Conservation (phyloP, 805 yeast genomes). For the Lipomyces yamadae region DNA sequence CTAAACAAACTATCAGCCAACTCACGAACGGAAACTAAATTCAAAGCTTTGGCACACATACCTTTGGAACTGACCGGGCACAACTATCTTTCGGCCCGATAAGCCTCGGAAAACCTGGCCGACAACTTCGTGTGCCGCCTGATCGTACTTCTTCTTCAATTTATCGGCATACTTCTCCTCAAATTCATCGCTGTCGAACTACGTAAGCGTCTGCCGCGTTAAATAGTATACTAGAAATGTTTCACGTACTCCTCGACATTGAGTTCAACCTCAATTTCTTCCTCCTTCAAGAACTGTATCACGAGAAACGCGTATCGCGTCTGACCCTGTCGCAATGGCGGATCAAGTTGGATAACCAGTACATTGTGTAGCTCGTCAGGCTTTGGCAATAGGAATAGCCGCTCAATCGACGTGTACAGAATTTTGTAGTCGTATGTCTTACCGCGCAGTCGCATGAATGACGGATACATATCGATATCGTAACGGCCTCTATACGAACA, state of each 20-base stretch:
- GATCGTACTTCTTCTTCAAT: conserved; percentile 74
- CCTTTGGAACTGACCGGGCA: conserved; percentile 71
- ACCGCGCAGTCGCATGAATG: conserved; percentile 88
- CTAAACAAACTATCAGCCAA: conserved; percentile 47
- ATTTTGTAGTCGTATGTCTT: conserved; percentile 97
- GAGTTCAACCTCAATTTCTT: conserved; percentile 86
- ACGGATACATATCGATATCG: conserved; percentile 90
- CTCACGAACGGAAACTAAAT: background rate
- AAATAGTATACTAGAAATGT: background rate
- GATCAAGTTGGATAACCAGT: conserved; percentile 88
- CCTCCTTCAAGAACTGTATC: conserved; percentile 86
- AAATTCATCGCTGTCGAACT: conserved; percentile 58
- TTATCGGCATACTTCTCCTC: conserved; percentile 74
- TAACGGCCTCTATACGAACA: conserved; percentile 80
- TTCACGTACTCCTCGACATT: conserved; percentile 65
- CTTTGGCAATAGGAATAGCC: conserved; percentile 89
- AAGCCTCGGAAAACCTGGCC: conserved; percentile 88
- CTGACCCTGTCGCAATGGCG: conserved; percentile 98
- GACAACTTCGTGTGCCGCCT: conserved; percentile 83
- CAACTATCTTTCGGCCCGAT: conserved; percentile 80
- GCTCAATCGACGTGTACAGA: conserved; percentile 85
- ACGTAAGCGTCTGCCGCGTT: background rate
- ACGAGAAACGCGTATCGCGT: conserved; percentile 93
- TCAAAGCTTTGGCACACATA: background rate
- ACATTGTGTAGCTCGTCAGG: conserved; percentile 92